Evolutionary conservation across 177 flowering plant species (phyloP).

Genomic region (Vitis hybrid): DNA sequence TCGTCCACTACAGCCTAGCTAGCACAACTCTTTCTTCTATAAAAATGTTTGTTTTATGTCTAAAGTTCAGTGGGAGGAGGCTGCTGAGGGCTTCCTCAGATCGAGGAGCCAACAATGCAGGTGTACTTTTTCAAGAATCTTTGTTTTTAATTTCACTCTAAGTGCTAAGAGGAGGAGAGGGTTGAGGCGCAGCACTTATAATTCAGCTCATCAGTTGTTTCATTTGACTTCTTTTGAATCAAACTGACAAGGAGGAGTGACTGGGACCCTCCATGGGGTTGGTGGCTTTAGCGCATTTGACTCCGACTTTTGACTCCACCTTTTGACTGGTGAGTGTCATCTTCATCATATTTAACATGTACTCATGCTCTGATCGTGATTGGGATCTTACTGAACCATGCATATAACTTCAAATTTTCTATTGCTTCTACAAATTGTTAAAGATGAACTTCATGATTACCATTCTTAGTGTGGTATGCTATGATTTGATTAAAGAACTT

Average conservation of each 20-base stretch:
- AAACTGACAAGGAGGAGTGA: neutral
- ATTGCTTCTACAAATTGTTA: too few species aligned
- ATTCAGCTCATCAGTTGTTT: neutral
- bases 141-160: neutral
- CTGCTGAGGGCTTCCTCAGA: neutral
- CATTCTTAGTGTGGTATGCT: too few species aligned
- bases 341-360: too few species aligned
- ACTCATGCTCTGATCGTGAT: too few species aligned
- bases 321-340: neutral
- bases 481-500: too few species aligned
- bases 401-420: too few species aligned
- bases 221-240: neutral
- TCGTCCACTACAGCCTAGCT: neutral
- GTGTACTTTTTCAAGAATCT: neutral
- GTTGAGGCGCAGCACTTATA: neutral
- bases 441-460: too few species aligned
- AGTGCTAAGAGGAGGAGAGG: neutral
- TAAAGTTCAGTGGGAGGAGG: too few species aligned
- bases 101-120: slow-evolving; percentile 7
- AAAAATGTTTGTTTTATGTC: too few species aligned
- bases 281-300: slow-evolving; percentile 1
- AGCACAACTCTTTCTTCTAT: neutral
- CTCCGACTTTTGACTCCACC: neutral
- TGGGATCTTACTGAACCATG: too few species aligned
- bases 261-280: slow-evolving; percentile 1